Base-by-base conservation (phyloP, 177 flowering plant species). In the Telopea speciosissima region DNA sequence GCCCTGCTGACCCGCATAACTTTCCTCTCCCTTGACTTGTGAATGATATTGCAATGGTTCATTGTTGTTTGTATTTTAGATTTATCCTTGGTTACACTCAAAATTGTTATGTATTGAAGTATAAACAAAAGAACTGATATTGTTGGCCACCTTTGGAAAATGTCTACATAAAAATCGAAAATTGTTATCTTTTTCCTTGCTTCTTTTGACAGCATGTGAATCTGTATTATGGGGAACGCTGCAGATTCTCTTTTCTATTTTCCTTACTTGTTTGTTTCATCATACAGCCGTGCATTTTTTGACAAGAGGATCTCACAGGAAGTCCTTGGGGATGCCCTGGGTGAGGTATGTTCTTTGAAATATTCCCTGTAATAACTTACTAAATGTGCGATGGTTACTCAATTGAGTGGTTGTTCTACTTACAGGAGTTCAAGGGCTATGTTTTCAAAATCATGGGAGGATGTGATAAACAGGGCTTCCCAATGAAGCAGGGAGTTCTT, bases 371-470 rank as follows among this genome's bases (percentile, higher is more conserved):
- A 8, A 36, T 36, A 28, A 36, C 40, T 36, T 36, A 5, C 0
- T 0, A 6, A 36, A 36, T 36, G 1, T 36, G 40, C 8, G 40
- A 36, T 36, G 40, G 40, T 36, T 28, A 36, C 8, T 36, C 8
- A 36, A 36, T 36, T 36, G 0, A 36, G 9, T 36, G 7, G 40
- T 8, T 8, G 7, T 4, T 36, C 8, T 36, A 0, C 9, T 5
- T 16, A 8, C 77, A 80, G 80, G 83, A 80, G 59, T 80, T 80
- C 66, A 80, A 77, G 62, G 83, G 83, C 17, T 80, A 80, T 70
- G 83, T 80, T 12, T 80, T 80, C 75, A 80, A 80, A 58, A 80
- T 80, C 40, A 80, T 70, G 76, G 83, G 83, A 0, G 83, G 83
- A 17, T 80, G 83, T 68, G 83, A 80, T 61, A 80, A 80, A 25